Conservation (phyloP, 768 basidiomycete species). For the Lactifluus echinatus region DNA sequence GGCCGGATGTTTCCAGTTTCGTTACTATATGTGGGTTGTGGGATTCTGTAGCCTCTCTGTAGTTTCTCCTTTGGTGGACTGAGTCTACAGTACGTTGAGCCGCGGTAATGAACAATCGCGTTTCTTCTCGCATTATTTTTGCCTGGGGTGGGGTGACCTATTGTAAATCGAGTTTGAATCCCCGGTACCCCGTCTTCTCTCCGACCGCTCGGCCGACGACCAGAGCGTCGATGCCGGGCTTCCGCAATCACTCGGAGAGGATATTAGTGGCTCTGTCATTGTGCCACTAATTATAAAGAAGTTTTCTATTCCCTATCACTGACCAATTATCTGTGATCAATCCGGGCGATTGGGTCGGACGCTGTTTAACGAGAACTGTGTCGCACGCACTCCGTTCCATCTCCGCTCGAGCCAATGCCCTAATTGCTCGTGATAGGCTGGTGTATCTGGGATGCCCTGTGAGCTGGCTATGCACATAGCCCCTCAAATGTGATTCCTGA, state of each 20-base stretch:
- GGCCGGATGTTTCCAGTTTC: neutral
- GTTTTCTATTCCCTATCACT: neutral
- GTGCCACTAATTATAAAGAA: neutral
- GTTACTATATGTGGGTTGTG: neutral
- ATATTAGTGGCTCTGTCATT: neutral
- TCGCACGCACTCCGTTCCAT: neutral
- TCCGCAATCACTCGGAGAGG: neutral
- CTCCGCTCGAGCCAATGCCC: neutral
- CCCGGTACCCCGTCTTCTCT: neutral
- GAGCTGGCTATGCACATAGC: neutral
- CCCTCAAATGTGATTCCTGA: no score
- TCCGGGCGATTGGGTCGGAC: slow-evolving; percentile 9
- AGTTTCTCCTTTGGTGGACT: neutral
- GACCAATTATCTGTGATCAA: neutral
- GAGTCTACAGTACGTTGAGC: neutral
- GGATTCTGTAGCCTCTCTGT: neutral
- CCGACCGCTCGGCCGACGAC: neutral
- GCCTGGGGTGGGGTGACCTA: no score
- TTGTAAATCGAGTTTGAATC: neutral
- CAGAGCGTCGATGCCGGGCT: neutral
- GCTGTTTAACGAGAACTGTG: neutral
- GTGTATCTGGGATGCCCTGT: neutral
- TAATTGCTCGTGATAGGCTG: neutral
- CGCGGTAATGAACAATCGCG: neutral
- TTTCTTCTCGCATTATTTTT: neutral